Base-by-base conservation (phyloP, 306 rosid genomes). In the Dryas octopetala region DNA sequence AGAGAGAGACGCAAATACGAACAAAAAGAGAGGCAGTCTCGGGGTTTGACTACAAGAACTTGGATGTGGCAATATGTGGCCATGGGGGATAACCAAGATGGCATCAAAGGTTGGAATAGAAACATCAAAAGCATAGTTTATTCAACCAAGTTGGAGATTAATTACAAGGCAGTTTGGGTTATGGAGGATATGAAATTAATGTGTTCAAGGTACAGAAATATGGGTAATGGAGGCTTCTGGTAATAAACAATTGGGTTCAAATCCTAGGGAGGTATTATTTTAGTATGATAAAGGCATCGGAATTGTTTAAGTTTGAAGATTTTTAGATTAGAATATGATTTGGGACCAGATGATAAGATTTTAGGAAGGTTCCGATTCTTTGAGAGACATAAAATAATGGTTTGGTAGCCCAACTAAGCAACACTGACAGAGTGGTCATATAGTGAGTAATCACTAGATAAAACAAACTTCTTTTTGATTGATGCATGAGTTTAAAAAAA, bases 61-160 rank as follows among this genome's bases (percentile, higher is more conserved):
- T 73, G 48, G 58, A 60, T 60, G 66, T 16, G 73, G 43, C 74
- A 63, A 38, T 32, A 32, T 32, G 38, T 32, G 38, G 38, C 38
- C 38, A 32, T 1, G 38, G 38, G 38, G 3, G 38, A 32, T 32
- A 32, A 32, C 38, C 38, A 32, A 32, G 38, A 32, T 32, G 38
- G 82, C 80, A 79, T 83, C 74, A 73, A 72, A 85, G 79, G 85
- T 76, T 46, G 84, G 91, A 85, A 89, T 89, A 81, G 97, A 91
- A 89, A 85, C 93, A 84, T 85, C 86, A 83, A 51, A 77, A 70
- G n/a, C 13, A 68, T 86, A 74, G 68, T 79, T 83, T 85, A 82
- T 74, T 63, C n/a, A 57, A 77, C 74, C 62, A 76, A 74, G 61
- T 54, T 72, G 51, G 82, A 75, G 81, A 19, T 19, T 19, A 19